These are phyloP conservation scores for Blastocystis hominis DNA, from an alignment of 352 stramenopile species.

Conservation along the genomic window DNA sequence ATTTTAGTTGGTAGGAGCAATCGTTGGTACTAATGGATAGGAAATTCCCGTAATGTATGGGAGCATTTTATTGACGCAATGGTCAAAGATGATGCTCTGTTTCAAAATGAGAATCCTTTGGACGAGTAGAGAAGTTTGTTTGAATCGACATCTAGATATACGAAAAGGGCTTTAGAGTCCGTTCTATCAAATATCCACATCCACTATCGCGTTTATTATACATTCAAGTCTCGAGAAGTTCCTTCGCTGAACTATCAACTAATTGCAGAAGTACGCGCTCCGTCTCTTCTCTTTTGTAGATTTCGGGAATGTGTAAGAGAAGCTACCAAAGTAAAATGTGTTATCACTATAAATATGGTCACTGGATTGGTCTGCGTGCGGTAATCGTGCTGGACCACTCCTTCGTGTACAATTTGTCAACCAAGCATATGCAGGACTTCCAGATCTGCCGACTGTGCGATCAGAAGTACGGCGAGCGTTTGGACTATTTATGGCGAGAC, in stretches of 20 bases:
- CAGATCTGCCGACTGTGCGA: conserved; percentile 33
- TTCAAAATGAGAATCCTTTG: conserved; percentile 31
- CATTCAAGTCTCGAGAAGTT: conserved; percentile 1
- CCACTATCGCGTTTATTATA: background rate
- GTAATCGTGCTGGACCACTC: conserved; percentile 35
- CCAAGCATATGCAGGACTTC: conserved; percentile 45
- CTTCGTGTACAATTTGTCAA: conserved; percentile 45
- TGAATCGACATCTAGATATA: background rate
- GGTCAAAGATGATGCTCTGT: background rate
- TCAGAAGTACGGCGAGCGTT: background rate
- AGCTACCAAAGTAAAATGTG: conserved; percentile 42
- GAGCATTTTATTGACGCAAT: conserved; percentile 18
- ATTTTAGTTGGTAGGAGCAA: background rate
- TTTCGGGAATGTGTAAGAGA: conserved; percentile 35
- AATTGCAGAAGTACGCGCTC: conserved; percentile 17
- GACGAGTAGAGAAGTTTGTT: background rate
- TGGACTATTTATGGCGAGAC: background rate
- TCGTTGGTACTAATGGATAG: background rate
- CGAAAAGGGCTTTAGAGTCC: background rate
- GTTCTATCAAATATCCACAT: conserved; percentile 5
- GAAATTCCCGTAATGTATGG: conserved; percentile 51
- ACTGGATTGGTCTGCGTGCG: conserved; percentile 47
- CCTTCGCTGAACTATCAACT: conserved; percentile 32
- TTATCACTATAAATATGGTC: conserved; percentile 37
- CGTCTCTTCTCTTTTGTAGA: background rate